Base-by-base conservation (phyloP, 2,329 filamentous ascomycete species). In the Cucurbitaria berberidis region DNA sequence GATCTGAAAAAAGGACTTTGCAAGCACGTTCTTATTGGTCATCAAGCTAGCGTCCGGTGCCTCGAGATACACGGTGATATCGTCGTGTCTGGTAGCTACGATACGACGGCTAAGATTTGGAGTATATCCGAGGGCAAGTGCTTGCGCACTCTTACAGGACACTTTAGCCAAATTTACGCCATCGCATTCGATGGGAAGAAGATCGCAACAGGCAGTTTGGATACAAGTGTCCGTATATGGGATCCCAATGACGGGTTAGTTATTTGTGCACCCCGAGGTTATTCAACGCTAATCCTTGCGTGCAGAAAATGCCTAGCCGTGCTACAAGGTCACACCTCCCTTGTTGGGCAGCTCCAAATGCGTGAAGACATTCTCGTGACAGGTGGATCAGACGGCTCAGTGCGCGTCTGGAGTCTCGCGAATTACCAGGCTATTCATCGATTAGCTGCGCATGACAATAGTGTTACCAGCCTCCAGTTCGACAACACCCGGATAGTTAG, bases 131-230 rank as follows among this genome's bases (percentile, higher is more conserved):
- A 97, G 76, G 95, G 95, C 26, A 87, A 91, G 58, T 99, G 95
- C 74, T 80, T 98, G 48, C 88, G 93, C 63, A 97, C 92, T 0
- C 82, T 99, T 34, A 88, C 89, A 39, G 95, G 95, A 0, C 95
- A 99, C 76, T 99, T 97, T 77, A 98, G 93, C 72, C 95, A 99
- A 73, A 99, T 99, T 53, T 99, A 99, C 73, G 95, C 95, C 18
- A 96, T 99, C 72, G 95, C 95, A 1, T 99, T 98, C 76, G 95
- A 99, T 72, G 95, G 95, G 34, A 88, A 88, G 63, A 86, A 93
- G 59, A 93, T 99, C 52, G 93, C 96, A 30, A 99, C 95, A 9
- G 95, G 95, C 45, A 97, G 93, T 74, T 80, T 99, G 57, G 95
- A 99, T 76, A 99, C 95, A 3, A 97, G 93, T 66, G 93, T 99